These are phyloP conservation scores for Yamadazyma aaseri DNA, from an alignment of 1,139 yeast species.

Conservation along the genomic window DNA sequence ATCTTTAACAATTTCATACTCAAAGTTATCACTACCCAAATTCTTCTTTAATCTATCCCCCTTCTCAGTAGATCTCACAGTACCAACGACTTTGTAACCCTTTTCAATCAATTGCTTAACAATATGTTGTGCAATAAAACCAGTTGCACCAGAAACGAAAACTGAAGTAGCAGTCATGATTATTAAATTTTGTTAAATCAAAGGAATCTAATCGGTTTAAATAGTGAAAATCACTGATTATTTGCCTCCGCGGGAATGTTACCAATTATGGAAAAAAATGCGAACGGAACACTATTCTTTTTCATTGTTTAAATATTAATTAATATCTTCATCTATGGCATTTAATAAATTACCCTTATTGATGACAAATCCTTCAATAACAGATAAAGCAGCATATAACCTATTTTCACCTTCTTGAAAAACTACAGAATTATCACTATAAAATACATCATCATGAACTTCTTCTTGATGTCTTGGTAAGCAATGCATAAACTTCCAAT, in stretches of 20 bases:
- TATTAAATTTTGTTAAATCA: too few species aligned
- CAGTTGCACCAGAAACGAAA: slow-evolving; percentile 38
- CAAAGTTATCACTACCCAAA: slow-evolving; percentile 31
- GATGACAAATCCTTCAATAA: slow-evolving; percentile 81
- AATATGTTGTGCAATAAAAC: slow-evolving; percentile 36
- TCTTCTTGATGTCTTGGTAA: slow-evolving; percentile 94
- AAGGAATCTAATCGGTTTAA: too few species aligned
- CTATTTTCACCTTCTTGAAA: slow-evolving; percentile 96
- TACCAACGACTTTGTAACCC: slow-evolving; percentile 55
- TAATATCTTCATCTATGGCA: slow-evolving; percentile 14
- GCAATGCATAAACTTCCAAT: slow-evolving; percentile 96
- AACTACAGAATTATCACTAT: slow-evolving; percentile 78
- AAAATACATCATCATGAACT: slow-evolving; percentile 90
- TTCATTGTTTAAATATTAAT: neutral
- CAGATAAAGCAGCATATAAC: slow-evolving; percentile 94
- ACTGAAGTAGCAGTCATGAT: slow-evolving; percentile 18
- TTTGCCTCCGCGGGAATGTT: too few species aligned
- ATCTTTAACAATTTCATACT: slow-evolving; percentile 51
- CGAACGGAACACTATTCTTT: too few species aligned
- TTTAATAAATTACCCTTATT: slow-evolving; percentile 64
- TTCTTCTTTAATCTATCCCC: slow-evolving; percentile 41
- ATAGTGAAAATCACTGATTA: too few species aligned
- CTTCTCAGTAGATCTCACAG: slow-evolving; percentile 54
- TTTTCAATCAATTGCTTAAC: slow-evolving; percentile 26
- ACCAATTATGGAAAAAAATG: too few species aligned